Conservation (phyloP, 2,329 filamentous ascomycete genomes). For the Cryphonectria nitschkei region DNA sequence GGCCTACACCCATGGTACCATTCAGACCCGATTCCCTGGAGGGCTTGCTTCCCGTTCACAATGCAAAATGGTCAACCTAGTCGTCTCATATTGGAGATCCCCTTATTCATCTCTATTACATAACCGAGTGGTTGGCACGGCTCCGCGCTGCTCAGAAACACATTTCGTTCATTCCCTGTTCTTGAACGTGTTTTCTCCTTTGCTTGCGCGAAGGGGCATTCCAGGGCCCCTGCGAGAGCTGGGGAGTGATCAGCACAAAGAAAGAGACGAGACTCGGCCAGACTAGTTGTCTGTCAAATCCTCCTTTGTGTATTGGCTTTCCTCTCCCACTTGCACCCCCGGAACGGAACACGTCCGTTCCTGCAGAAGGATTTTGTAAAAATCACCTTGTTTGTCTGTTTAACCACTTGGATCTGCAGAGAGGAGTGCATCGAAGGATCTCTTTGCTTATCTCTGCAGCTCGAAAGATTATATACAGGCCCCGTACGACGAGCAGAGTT, state of each 20-base stretch:
- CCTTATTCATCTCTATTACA: not conserved
- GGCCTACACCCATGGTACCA: not conserved
- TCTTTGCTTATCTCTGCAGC: not conserved
- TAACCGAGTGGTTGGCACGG: not conserved
- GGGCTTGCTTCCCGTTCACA: not conserved
- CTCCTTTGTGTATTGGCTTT: not conserved
- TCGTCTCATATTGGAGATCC: not conserved
- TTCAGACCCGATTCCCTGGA: not conserved
- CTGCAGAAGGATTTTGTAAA: not conserved
- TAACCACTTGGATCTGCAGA: not conserved
- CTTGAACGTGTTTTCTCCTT: not conserved
- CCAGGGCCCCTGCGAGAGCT: not conserved
- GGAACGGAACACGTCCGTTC: not conserved
- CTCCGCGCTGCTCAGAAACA: not conserved
- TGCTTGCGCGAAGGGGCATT: not conserved
- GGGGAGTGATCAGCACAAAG: not conserved
- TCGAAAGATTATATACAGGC: not conserved
- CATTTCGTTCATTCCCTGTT: not conserved
- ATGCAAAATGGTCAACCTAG: not conserved
- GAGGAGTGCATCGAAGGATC: not conserved
- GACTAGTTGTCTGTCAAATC: not conserved
- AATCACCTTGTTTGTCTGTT: not conserved
- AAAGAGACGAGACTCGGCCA: not conserved
- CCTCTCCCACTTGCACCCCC: not conserved
- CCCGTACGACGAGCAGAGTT: not conserved